Base-by-base conservation (phyloP, 192 early-diverging fungal species). In the Kappamyces sp. region DNA sequence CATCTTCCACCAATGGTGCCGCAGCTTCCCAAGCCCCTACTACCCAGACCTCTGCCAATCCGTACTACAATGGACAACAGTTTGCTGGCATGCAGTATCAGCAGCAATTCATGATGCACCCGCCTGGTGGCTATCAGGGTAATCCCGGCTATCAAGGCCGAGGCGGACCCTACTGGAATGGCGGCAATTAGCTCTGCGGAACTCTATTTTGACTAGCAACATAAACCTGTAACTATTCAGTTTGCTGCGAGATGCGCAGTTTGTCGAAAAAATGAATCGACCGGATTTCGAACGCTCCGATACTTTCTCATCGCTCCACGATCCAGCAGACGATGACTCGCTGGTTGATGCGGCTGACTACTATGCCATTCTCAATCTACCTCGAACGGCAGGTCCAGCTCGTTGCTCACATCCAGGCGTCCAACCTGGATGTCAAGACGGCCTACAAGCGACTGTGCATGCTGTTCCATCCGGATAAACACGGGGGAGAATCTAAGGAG, bases 401-500 rank as follows among this genome's bases (percentile, higher is more conserved):
- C 33, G 5, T n/a, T 59, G 29, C 32, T 14, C 43, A 22, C 43
- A 49, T 62, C 30, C 36, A 76, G 62, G 75, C 78, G n/a, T 63
- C 68, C 5, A 72, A 74, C 8, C 73, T 72, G 6, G 79, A 81
- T 8, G 71, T 81, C 12, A 69, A 71, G 55, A 72, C 73, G 45
- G 67, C 79, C 1, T 81, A 75, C 57, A 60, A 68, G 2, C 66
- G 79, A 33, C 57, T 78, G 35, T 68, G 66, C n/a, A 51, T 81
- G 48, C 67, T 62, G 1, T 81, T 81, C 54, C 79, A 81, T 59
- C 79, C 79, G 2, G 79, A 81, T 66, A 81, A 81, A 50, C 79
- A 73, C 59, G 67, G 52, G 32, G 48, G 33, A 7, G 11, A 22
- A 35, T 22, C 42, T 30, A 48, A 72, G 63, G 69, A 66, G 37